Base-by-base conservation (phyloP, 164 flowering plant species). In the Vitis cinerea region DNA sequence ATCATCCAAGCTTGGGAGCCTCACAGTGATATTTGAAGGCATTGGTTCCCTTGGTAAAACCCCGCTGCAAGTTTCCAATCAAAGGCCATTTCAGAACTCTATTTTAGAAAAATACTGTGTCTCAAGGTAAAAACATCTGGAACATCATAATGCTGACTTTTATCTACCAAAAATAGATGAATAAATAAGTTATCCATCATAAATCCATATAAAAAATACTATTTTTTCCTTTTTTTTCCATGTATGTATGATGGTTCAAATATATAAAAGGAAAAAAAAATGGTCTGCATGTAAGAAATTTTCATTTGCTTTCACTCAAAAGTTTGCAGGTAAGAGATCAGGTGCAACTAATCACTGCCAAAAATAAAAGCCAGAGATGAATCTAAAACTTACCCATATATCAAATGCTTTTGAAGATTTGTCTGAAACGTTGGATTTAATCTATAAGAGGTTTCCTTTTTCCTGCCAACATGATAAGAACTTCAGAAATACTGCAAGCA, bases 1-100 rank as follows among this genome's bases (percentile, higher is more conserved):
- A 16, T 92, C 97, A 73, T 91, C 95, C 84, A 75, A 74, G 75
- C 81, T 91, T 76, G 97, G 97, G 61, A 92, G 94, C 79, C 91
- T 91, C 64, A 75, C 88, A 50, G 92, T 88, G 68, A 88, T 63
- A 71, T 67, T 84, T 53, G 88, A 76, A 76, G 90, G 81, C 99
- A 94, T 88, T 59, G 97, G 83, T 71, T 94, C 93, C 78, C 97
- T 84, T 17, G 99, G 90, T 76, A 90, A 77, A 78, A 84, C 82
- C 74, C 90, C 98, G 27, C 99, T 94, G 89, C 73, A 44, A 82
- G 63, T 68, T 73, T 63, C 55, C 72, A 80, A 66, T 23, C 27
- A 37, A 37, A 37, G 44, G 44, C 44, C 44, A 37, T 37, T 37
- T 37, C 44, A 27, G 37, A 15, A 70, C 44, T 14, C 48, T 59